Evolutionary conservation across 2,329 filamentous ascomycete species (phyloP).

Genomic region (Hypoxylon sp.): DNA sequence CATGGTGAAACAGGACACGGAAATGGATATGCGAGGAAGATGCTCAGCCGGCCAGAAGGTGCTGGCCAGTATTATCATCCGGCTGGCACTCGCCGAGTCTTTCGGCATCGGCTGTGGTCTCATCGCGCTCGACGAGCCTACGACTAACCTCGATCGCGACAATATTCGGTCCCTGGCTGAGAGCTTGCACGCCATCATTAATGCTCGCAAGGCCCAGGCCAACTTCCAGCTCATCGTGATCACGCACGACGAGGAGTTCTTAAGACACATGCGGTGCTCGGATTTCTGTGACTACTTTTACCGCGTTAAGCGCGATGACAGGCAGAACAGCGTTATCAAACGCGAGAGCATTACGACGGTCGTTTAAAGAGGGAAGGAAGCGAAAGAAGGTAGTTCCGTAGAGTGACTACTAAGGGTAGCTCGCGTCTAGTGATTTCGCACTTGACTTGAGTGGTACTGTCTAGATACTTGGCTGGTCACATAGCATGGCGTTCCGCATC

Average conservation of each 20-base stretch:
- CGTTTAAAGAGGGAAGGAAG: conserved; percentile 46
- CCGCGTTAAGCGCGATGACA: conserved; percentile 83
- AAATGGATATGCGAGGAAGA: conserved; percentile 99
- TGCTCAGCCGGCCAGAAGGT: conserved; percentile 98
- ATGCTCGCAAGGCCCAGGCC: conserved; percentile 81
- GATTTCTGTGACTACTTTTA: conserved; percentile 96
- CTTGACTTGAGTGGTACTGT: background rate
- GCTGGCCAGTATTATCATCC: conserved; percentile 96
- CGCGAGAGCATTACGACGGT: conserved; percentile 71
- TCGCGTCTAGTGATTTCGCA: background rate
- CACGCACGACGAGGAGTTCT: conserved; percentile 97
- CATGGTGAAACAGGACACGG: conserved; percentile 96
- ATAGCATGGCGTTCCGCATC: conserved; percentile 32
- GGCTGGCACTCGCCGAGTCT: conserved; percentile 93
- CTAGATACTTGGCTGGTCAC: background rate
- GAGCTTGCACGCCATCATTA: conserved; percentile 88
- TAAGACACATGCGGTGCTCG: conserved; percentile 91
- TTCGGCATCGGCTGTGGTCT: conserved; percentile 97
- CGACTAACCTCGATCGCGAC: conserved; percentile 94
- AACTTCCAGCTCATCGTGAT: conserved; percentile 99
- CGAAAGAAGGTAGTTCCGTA: background rate
- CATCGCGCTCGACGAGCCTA: conserved; percentile 96
- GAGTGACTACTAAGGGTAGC: background rate
- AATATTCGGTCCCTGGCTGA: conserved; percentile 92
- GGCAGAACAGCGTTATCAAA: conserved; percentile 89